Evolutionary conservation across 768 basidiomycete species (phyloP).

Genomic region (Pleurotus giganteus): DNA sequence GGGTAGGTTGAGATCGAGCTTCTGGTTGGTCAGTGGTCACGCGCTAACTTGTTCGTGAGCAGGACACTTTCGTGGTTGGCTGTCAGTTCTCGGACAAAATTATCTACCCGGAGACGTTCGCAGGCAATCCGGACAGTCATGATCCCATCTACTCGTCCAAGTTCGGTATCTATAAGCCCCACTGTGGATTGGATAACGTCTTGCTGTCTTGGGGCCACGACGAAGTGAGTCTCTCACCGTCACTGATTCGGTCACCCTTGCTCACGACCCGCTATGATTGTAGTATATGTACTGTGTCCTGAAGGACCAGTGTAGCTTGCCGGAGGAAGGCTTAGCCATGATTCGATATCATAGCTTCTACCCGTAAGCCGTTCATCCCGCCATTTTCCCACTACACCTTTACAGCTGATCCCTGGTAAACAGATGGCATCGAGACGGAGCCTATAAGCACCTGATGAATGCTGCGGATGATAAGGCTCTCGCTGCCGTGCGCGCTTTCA

Average conservation of each 20-base stretch:
- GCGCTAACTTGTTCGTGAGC: slow-evolving; percentile 14
- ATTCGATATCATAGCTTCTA: slow-evolving; percentile 82
- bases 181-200: slow-evolving; percentile 82
- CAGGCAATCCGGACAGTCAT: slow-evolving; percentile 60
- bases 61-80: slow-evolving; percentile 64
- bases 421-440: slow-evolving; percentile 73
- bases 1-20: slow-evolving; percentile 45
- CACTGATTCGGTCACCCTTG: neutral
- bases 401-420: neutral
- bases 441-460: slow-evolving; percentile 62
- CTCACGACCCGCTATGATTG: neutral
- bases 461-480: slow-evolving; percentile 51
- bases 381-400: neutral
- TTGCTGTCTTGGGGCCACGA: slow-evolving; percentile 92
- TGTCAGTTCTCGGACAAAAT: slow-evolving; percentile 82
- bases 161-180: slow-evolving; percentile 70
- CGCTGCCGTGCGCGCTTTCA: slow-evolving; percentile 67
- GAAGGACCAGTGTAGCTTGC: slow-evolving; percentile 63
- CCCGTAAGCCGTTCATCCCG: slow-evolving; percentile 50
- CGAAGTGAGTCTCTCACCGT: slow-evolving; percentile 35
- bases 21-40: slow-evolving; percentile 1
- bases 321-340: slow-evolving; percentile 68
- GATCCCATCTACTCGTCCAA: slow-evolving; percentile 70
- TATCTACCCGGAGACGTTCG: slow-evolving; percentile 77
- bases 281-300: slow-evolving; percentile 66